phyloP scores from a whole-genome alignment of 2,329 filamentous ascomycete species.

The Xylariaceae sp. region DNA sequence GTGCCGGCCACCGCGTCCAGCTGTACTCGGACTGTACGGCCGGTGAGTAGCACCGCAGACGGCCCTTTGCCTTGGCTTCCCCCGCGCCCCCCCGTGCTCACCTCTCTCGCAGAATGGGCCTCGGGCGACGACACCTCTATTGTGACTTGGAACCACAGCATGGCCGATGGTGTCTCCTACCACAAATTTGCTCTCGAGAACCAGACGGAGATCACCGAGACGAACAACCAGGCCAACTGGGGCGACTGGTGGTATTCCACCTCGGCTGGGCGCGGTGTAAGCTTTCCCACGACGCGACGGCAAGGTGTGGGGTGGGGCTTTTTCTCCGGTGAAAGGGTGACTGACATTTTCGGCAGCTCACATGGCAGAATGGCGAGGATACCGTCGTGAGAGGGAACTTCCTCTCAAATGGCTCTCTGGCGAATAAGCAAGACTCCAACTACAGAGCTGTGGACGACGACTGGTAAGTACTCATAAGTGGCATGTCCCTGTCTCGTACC shows the following conservation, averaged over 20 bases:
- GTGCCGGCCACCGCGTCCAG: constrained; percentile 54
- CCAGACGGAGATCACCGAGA: constrained; percentile 62
- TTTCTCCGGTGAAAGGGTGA: not conserved
- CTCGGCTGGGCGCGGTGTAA: constrained; percentile 40
- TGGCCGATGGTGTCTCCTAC: constrained; percentile 46
- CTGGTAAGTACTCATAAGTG: constrained; percentile 27
- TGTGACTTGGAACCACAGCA: constrained; percentile 56
- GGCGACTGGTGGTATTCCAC: constrained; percentile 67
- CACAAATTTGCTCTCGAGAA: constrained; percentile 54
- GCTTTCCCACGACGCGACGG: too few species aligned
- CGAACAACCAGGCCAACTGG: constrained; percentile 68
- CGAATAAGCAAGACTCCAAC: constrained; percentile 54
- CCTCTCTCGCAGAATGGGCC: constrained; percentile 54
- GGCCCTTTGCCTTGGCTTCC: constrained; percentile 5
- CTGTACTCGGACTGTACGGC: constrained; percentile 67
- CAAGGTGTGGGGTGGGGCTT: too few species aligned
- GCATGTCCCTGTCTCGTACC: too few species aligned
- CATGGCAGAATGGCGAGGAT: constrained; percentile 65
- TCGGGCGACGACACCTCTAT: constrained; percentile 51
- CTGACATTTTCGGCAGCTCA: constrained; percentile 36
- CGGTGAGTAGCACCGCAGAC: constrained; percentile 34
- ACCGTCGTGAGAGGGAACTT: constrained; percentile 60
- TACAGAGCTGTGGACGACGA: constrained; percentile 62
- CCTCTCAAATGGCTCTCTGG: constrained; percentile 50
- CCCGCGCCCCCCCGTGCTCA: constrained; percentile 6